Conservation (phyloP, 768 basidiomycete species). For the Trametes villosa region DNA sequence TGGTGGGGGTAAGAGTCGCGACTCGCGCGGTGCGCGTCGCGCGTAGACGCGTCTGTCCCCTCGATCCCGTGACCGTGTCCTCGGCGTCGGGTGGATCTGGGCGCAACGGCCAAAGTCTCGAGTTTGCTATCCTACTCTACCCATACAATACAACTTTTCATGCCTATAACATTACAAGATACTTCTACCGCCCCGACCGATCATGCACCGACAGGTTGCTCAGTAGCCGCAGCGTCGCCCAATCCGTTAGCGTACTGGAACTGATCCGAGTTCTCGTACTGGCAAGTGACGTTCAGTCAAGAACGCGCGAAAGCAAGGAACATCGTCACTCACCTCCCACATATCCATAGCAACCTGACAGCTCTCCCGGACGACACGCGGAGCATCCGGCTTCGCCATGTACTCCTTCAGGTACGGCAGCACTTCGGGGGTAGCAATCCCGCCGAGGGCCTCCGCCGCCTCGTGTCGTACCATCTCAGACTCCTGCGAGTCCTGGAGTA, state of each 20-base stretch:
- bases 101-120: neutral
- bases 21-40: too few relatives aligned
- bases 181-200: neutral
- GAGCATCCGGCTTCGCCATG: conserved; percentile 77
- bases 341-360: conserved; percentile 97
- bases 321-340: conserved; percentile 71
- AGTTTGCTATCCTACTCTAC: neutral
- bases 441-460: conserved; percentile 97
- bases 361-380: conserved; percentile 90
- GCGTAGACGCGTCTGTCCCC: too few relatives aligned
- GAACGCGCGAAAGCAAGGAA: too few relatives aligned
- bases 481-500: conserved; percentile 74
- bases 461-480: conserved; percentile 98
- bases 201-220: conserved; percentile 30
- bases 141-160: neutral
- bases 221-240: conserved; percentile 27
- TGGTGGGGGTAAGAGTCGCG: too few relatives aligned
- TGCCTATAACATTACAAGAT: conserved; percentile 1
- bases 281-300: neutral
- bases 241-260: conserved; percentile 77
- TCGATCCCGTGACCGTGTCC: too few relatives aligned
- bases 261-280: conserved; percentile 82
- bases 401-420: conserved; percentile 86
- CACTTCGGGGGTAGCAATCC: conserved; percentile 93
- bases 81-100: too few relatives aligned